phyloP scores from a whole-genome alignment of 129 eudicot genomes.

The Artemisia tridentata region DNA sequence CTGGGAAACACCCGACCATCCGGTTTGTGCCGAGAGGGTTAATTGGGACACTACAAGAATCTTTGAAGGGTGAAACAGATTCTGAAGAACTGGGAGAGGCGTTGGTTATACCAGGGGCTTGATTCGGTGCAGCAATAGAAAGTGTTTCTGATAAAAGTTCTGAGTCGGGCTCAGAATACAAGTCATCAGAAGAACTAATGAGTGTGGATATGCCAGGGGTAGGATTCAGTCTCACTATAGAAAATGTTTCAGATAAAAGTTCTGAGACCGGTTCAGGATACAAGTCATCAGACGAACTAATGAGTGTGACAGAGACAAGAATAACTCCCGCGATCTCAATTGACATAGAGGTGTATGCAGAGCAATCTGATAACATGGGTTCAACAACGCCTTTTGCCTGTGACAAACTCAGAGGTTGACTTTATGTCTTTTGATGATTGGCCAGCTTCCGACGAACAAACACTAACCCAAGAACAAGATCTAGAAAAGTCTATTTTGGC shows the following conservation, averaged over 20 bases:
- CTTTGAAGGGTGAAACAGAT: too few species aligned
- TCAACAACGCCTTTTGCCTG: not conserved
- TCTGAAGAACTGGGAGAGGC: too few species aligned
- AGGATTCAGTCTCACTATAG: not conserved
- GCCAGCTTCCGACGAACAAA: constrained; percentile 20
- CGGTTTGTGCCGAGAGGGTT: too few species aligned
- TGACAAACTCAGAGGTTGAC: constrained; percentile 32
- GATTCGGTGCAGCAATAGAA: too few species aligned
- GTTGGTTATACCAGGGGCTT: too few species aligned
- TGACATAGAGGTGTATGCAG: constrained; percentile 43
- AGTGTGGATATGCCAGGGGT: too few species aligned
- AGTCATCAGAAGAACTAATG: too few species aligned
- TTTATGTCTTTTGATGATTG: constrained; percentile 47
- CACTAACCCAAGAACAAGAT: constrained; percentile 6
- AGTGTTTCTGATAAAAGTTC: constrained; percentile 20
- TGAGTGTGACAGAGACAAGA: not conserved
- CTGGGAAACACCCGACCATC: too few species aligned
- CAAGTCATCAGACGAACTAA: constrained; percentile 27
- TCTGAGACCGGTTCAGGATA: constrained; percentile 29
- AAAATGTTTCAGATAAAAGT: constrained; percentile 9
- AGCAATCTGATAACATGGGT: constrained; percentile 26
- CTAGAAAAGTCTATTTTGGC: not conserved
- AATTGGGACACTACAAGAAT: too few species aligned
- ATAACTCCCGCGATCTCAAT: not conserved
- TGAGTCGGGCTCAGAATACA: not conserved